A percentile compares a stretch with the other conserved stretches of the same genome.
Evolutionary conservation across 1,139 yeast genomes (phyloP).

Genomic region (Geotrichum armillariae): DNA sequence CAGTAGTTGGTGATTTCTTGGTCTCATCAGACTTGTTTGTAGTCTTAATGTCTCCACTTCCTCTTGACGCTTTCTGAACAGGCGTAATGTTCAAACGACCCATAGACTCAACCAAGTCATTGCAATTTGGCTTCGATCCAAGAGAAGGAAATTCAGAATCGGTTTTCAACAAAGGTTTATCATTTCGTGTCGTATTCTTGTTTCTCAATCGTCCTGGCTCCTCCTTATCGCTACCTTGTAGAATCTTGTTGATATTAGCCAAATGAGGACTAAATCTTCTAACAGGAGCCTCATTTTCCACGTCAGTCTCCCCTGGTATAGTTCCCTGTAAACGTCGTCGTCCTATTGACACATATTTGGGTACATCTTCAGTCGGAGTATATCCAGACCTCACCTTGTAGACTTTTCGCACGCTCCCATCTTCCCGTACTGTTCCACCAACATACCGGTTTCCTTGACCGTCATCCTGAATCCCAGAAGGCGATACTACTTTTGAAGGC

Average conservation of each 20-base stretch:
- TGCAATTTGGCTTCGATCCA: background rate
- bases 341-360: conserved; percentile 36
- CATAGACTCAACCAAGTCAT: background rate
- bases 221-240: background rate
- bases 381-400: conserved; percentile 44
- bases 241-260: conserved; percentile 10
- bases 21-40: background rate
- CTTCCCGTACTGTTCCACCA: conserved; percentile 40
- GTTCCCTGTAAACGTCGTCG: conserved; percentile 18
- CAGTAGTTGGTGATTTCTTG: background rate
- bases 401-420: conserved; percentile 42
- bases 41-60: too few relatives aligned
- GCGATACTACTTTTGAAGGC: background rate
- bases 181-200: background rate
- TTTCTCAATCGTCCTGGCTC: conserved; percentile 5
- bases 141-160: conserved; percentile 3
- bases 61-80: too few relatives aligned
- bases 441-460: conserved; percentile 32
- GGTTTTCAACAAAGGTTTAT: background rate
- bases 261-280: conserved; percentile 9
- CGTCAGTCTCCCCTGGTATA: background rate
- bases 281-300: background rate
- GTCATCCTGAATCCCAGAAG: conserved; percentile 19
- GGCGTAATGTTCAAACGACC: background rate
- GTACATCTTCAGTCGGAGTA: conserved; percentile 41